Base-by-base conservation (phyloP, 1,139 yeast genomes). In the Candida anutae region DNA sequence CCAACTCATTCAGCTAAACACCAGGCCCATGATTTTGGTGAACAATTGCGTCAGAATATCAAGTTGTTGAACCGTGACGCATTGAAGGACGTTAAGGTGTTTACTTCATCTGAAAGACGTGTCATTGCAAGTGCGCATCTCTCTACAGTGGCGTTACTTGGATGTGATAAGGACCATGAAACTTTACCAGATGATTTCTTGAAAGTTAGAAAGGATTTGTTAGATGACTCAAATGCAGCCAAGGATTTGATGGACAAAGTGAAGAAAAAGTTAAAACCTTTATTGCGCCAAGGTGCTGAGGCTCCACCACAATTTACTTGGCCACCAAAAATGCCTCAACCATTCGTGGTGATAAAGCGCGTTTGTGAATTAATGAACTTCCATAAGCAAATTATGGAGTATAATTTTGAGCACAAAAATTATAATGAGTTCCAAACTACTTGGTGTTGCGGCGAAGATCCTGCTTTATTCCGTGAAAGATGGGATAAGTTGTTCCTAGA, bases 301-400 rank as follows among this genome's bases (percentile, higher is more conserved):
- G 96, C 97, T 0, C 98, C 98, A n/a, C 87, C 94, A 1, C 96
- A 90, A 48, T 93, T 93, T 54, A 84, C 98, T 0, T 93, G 99
- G 99, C 98, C 99, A 2, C 85, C 93, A 11, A 85, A 87, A 47
- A 87, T 90, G 82, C 98, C 98, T 0, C 94, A 90, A 50, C 99
- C 99, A 1, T 88, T 85, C 53, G 74, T 79, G 28, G 98, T 93
- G 8, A 81, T 93, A 43, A 82, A 84, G 46, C 67, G 96, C 37
- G 98, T 93, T 18, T 95, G 94, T 27, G 95, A 87, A 46, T 67
- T 93, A 45, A 90, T 93, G 98, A 85, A 80, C 52, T 88, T 82
- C 53, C 97, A 90, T 48, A 78, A 77, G 30, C 73, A 71, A 42
- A 77, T 93, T 26, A 77, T 93, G 90, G 80, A 79, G 30, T 73